Conservation (phyloP, 768 basidiomycete genomes). For the Tulasnella sp. region DNA sequence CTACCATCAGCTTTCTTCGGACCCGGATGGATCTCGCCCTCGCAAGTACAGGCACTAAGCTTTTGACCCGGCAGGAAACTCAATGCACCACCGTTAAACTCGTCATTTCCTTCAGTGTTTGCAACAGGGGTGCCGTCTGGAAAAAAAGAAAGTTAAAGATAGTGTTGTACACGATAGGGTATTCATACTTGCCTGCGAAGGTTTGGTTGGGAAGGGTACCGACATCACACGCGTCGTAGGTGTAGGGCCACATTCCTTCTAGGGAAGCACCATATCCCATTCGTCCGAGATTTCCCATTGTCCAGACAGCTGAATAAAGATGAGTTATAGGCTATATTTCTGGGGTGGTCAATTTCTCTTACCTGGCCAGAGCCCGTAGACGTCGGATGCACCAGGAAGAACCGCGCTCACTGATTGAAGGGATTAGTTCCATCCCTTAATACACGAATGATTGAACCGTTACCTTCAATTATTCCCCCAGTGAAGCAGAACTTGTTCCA, state of each 20-base stretch:
- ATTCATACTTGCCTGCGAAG: conserved; percentile 19
- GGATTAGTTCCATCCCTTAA: background rate
- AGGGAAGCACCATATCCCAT: conserved; percentile 74
- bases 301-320: conserved; percentile 68
- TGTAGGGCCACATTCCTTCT: conserved; percentile 52
- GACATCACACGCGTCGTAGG: conserved; percentile 75
- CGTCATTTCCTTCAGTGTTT: conserved; percentile 51
- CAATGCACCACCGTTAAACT: conserved; percentile 37
- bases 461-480: conserved; percentile 59
- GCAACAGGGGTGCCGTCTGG: conserved; percentile 47
- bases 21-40: conserved; percentile 76
- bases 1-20: conserved; percentile 64
- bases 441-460: background rate
- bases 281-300: conserved; percentile 67
- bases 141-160: too few relatives aligned
- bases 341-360: background rate
- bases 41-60: conserved; percentile 79
- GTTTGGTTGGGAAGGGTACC: conserved; percentile 79
- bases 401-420: conserved; percentile 40
- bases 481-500: conserved; percentile 92
- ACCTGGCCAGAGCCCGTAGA: conserved; percentile 21
- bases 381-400: conserved; percentile 48
- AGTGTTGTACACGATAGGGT: too few relatives aligned
- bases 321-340: conserved; percentile 28
- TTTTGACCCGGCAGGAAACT: conserved; percentile 83